Conservation (phyloP, 345 rosid species). For the Carallia brachiata region DNA sequence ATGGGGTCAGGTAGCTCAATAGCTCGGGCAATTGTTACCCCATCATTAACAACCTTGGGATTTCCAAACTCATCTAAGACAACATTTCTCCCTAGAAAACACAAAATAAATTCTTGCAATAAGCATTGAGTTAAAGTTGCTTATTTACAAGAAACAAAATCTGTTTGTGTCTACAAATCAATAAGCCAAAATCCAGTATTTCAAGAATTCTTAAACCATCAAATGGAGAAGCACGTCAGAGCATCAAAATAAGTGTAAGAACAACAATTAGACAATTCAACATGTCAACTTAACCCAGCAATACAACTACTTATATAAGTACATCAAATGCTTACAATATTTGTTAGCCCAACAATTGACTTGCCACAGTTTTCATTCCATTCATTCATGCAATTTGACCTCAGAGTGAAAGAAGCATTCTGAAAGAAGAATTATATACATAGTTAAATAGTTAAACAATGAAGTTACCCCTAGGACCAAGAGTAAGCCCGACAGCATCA, state of each 20-base stretch:
- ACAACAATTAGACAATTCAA: too few relatives aligned
- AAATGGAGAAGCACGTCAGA: background rate
- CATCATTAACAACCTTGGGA: slow-evolving; percentile 97
- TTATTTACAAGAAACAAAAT: too few relatives aligned
- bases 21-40: slow-evolving; percentile 95
- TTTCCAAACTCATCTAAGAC: slow-evolving; percentile 95
- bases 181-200: background rate
- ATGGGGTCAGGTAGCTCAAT: slow-evolving; percentile 92
- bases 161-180: too few relatives aligned
- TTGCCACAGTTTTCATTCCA: too few relatives aligned
- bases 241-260: too few relatives aligned
- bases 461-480: slow-evolving; percentile 87
- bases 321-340: too few relatives aligned
- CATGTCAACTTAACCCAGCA: too few relatives aligned
- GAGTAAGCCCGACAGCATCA: slow-evolving; percentile 90
- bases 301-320: too few relatives aligned
- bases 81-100: slow-evolving; percentile 81
- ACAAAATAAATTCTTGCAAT: background rate
- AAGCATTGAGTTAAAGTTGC: background rate
- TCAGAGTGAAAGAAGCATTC: too few relatives aligned
- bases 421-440: too few relatives aligned
- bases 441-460: background rate
- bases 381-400: too few relatives aligned
- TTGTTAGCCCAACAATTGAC: too few relatives aligned
- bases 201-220: background rate